Percentiles rank a stretch among this genome's conserved stretches.
Evolutionary conservation across 2,329 filamentous ascomycete genomes (phyloP).

Genomic region (Coleophoma cylindrospora): DNA sequence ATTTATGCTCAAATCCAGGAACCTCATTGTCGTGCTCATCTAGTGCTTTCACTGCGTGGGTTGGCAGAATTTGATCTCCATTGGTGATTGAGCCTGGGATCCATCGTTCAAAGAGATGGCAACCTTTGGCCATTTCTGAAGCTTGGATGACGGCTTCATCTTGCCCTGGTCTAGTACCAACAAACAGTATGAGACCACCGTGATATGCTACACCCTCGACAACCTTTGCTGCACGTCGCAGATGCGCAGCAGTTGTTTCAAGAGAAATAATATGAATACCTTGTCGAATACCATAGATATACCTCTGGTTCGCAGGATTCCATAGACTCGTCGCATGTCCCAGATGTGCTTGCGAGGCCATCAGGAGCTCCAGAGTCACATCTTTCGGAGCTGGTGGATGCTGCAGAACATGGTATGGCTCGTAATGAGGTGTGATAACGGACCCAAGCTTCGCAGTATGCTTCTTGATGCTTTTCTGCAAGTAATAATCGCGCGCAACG

Average conservation of each 20-base stretch:
- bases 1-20: constrained; percentile 59
- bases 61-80: constrained; percentile 78
- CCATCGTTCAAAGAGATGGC: constrained; percentile 91
- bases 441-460: constrained; percentile 45
- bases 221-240: constrained; percentile 89
- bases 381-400: constrained; percentile 74
- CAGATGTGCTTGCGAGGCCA: constrained; percentile 83
- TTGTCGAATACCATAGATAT: constrained; percentile 87
- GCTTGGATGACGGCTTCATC: constrained; percentile 76
- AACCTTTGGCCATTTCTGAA: constrained; percentile 71
- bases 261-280: constrained; percentile 91
- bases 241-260: constrained; percentile 80
- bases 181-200: constrained; percentile 85
- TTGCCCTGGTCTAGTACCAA: constrained; percentile 80
- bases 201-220: constrained; percentile 80
- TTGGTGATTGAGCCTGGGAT: constrained; percentile 90
- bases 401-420: constrained; percentile 59
- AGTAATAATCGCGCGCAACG: constrained; percentile 16
- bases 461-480: constrained; percentile 31
- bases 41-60: constrained; percentile 67
- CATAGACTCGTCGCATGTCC: constrained; percentile 87
- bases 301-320: constrained; percentile 91
- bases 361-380: constrained; percentile 83
- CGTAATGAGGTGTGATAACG: constrained; percentile 49
- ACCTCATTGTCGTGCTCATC: constrained; percentile 64